These are phyloP conservation scores for Penicillium sp. DNA, from an alignment of 2,329 filamentous ascomycete genomes.

Conservation along the genomic window DNA sequence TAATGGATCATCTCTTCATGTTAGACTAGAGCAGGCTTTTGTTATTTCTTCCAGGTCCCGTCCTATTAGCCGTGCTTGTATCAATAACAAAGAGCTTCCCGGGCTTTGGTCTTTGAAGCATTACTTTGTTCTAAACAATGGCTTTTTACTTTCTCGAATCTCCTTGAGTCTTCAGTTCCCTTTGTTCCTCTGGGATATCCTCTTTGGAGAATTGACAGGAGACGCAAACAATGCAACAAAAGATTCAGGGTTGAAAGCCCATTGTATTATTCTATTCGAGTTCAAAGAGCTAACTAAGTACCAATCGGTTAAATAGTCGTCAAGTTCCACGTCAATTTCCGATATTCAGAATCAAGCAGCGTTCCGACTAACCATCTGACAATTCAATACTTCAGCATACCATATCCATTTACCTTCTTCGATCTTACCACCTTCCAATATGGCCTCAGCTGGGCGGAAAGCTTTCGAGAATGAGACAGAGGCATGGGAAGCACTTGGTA, in stretches of 20 bases:
- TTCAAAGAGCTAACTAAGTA: neutral
- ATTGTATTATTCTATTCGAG: neutral
- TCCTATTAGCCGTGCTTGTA: neutral
- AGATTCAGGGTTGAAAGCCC: neutral
- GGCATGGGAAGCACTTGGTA: neutral
- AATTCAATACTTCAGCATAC: neutral
- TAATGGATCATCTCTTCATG: too few species aligned
- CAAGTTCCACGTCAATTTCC: neutral
- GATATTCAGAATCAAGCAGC: neutral
- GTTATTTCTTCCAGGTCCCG: too few species aligned
- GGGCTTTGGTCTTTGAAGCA: neutral
- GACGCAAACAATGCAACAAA: neutral
- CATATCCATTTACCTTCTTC: neutral
- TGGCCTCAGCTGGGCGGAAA: neutral
- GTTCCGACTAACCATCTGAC: neutral
- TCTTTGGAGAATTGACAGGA: neutral
- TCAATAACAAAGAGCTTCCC: neutral
- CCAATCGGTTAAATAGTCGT: neutral
- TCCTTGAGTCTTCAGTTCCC: too few species aligned
- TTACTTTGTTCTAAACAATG: too few species aligned
- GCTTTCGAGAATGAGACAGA: neutral
- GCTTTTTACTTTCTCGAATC: neutral
- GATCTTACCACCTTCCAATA: neutral
- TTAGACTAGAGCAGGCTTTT: too few species aligned
- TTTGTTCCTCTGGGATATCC: too few species aligned